Evolutionary conservation across 306 rosid genomes (phyloP), one percentile per base, ranked within the genome.

Genomic region (Vigna nakashimae): DNA sequence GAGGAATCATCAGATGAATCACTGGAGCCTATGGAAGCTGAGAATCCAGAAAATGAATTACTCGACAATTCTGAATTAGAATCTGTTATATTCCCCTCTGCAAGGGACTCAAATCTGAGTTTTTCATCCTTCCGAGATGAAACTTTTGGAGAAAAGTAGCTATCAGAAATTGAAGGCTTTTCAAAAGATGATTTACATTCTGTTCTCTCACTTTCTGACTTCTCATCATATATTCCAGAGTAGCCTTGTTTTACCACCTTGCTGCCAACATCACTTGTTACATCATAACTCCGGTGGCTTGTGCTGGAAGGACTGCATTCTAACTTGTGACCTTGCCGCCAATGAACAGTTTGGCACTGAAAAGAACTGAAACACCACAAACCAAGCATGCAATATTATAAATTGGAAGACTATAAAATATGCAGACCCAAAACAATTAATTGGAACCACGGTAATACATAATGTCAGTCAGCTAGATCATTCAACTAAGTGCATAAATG

Each of bases 311-410:
- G 96, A 69, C 28, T 89, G 68, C 99, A 95, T 49, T 95, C 92
- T 32, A 84, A 90, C 84, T 84, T 95, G 87, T 95, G 98, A 42
- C 99, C 99, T 85, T 87, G 97, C 50, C 94, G 89, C 99, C 98
- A 95, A 80, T 95, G 98, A 77, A 87, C 68, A 22, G 92, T 89
- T 89, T 95, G 98, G 80, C 98, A 95, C 86, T 87, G 84, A 40
- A 89, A 89, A 38, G 98, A 91, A 85, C 98, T 94, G 83, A 57
- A 89, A 90, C 40, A 74, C 62, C 79, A 15, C 18, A 85, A 73
- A 57, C 36, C 64, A 56, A 83, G 71, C 3, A 15, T 32, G 50
- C 14, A 17, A 17, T 53, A 59, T 8, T 14, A 49, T 24, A 9
- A 50, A 73, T 65, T 57, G 0, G 16, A 7, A 36, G 52, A 34